Percentiles rank a stretch among this genome's conserved stretches.
These are phyloP conservation scores for Leccinum sublutescens DNA, from an alignment of 768 basidiomycete species.

Conservation along the genomic window DNA sequence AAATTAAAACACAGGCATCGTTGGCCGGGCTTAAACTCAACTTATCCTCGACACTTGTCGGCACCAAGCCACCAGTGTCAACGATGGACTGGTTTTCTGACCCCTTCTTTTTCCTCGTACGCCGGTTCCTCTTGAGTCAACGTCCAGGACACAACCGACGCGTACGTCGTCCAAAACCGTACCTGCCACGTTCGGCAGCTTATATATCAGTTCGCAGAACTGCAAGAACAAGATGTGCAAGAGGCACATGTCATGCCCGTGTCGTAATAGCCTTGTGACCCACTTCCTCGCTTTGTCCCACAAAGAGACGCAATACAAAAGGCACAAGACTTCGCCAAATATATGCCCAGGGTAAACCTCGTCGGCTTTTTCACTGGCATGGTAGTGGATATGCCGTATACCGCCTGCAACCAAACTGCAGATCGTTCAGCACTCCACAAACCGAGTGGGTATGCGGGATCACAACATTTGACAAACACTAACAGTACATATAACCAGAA, in stretches of 20 bases:
- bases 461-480: neutral
- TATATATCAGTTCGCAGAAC: conserved; percentile 40
- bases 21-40: neutral
- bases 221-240: conserved; percentile 97
- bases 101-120: neutral
- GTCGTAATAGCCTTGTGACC: neutral
- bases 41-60: neutral
- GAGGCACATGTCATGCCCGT: conserved; percentile 81
- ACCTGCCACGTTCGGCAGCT: neutral
- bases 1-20: neutral
- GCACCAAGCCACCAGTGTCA: neutral
- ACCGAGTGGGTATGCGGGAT: neutral
- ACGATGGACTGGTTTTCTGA: neutral
- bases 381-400: too few relatives aligned
- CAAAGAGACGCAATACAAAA: conserved; percentile 99
- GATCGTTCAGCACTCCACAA: neutral
- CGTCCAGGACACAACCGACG: conserved; percentile 83
- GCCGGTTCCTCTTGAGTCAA: conserved; percentile 12
- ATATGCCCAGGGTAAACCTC: too few relatives aligned
- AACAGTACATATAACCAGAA: neutral
- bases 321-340: conserved; percentile 90
- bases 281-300: conserved; percentile 51
- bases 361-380: too few relatives aligned
- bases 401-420: too few relatives aligned
- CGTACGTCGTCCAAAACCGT: conserved; percentile 53